These are phyloP conservation scores for Lomentospora prolificans DNA, from an alignment of 2,329 filamentous ascomycete species.

Conservation along the genomic window DNA sequence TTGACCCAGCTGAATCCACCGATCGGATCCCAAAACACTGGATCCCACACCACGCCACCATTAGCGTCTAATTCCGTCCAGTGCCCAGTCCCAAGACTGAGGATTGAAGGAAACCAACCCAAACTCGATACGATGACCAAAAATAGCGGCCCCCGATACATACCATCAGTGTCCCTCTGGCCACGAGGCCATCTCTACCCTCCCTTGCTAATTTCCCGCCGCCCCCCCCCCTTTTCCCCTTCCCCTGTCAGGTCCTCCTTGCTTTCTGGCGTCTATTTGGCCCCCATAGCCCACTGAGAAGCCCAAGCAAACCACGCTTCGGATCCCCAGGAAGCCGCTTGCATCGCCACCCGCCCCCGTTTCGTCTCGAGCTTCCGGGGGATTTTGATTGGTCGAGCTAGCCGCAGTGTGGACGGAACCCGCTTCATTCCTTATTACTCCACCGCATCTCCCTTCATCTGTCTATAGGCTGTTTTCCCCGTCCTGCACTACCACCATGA, in stretches of 20 bases:
- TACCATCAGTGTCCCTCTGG: too few species aligned
- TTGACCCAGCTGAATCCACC: background rate
- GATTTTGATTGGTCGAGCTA: background rate
- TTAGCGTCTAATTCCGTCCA: background rate
- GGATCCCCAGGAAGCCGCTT: background rate
- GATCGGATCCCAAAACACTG: background rate
- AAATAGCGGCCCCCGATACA: background rate
- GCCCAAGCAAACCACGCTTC: background rate
- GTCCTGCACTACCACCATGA: background rate
- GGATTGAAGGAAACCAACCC: background rate
- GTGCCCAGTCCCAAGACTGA: background rate
- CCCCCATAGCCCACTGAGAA: background rate
- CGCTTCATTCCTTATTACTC: background rate
- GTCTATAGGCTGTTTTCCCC: too few species aligned
- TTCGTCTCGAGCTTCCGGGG: background rate
- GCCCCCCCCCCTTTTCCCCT: background rate
- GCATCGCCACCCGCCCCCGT: constrained; percentile 1
- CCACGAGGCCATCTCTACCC: too few species aligned
- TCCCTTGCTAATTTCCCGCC: background rate
- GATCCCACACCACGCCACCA: background rate
- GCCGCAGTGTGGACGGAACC: constrained; percentile 1
- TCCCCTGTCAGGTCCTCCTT: background rate
- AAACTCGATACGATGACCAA: too few species aligned
- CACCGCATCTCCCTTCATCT: background rate
- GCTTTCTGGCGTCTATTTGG: background rate